Evolutionary conservation across 768 basidiomycete species (phyloP).

Genomic region (Macrolepiota albuminosa): DNA sequence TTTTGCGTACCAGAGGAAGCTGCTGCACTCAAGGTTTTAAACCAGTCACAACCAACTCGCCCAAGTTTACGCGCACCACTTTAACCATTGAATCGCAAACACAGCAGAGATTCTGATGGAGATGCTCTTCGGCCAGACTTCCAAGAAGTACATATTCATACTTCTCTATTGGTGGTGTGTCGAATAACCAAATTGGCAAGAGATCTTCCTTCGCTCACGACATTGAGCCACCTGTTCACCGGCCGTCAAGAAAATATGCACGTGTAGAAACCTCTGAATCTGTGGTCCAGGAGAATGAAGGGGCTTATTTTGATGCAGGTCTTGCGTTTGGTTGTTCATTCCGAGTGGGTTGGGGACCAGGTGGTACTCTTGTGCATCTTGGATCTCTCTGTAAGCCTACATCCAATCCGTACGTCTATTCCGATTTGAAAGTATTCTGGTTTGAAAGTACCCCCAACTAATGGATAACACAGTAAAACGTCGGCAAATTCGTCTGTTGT

Average conservation of each 20-base stretch:
- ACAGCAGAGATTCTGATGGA: conserved; percentile 74
- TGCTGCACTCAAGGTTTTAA: conserved; percentile 54
- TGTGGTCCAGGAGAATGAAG: conserved; percentile 58
- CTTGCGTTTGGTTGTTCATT: conserved; percentile 84
- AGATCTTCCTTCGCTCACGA: conserved; percentile 77
- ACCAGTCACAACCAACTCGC: conserved; percentile 36
- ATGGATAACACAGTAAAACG: conserved; percentile 32
- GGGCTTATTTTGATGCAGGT: conserved; percentile 72
- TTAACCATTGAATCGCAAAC: conserved; percentile 53
- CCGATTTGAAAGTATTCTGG: too few species aligned
- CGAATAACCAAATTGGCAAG: conserved; percentile 30
- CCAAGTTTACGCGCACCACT: conserved; percentile 30
- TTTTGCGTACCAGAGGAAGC: conserved; percentile 77
- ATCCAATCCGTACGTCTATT: conserved; percentile 43
- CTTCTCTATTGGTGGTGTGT: not conserved
- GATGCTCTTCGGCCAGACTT: conserved; percentile 59
- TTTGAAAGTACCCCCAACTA: not conserved
- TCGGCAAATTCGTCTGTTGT: conserved; percentile 64
- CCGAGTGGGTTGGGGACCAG: conserved; percentile 86
- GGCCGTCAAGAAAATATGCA: conserved; percentile 78
- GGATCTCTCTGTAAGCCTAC: conserved; percentile 67
- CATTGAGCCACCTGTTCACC: conserved; percentile 59
- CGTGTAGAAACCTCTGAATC: conserved; percentile 69
- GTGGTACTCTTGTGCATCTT: conserved; percentile 68
- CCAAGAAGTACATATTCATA: conserved; percentile 43